Evolutionary conservation across 1,284 basidiomycete genomes (phyloP).

Genomic region (Trichosporon sp.): DNA sequence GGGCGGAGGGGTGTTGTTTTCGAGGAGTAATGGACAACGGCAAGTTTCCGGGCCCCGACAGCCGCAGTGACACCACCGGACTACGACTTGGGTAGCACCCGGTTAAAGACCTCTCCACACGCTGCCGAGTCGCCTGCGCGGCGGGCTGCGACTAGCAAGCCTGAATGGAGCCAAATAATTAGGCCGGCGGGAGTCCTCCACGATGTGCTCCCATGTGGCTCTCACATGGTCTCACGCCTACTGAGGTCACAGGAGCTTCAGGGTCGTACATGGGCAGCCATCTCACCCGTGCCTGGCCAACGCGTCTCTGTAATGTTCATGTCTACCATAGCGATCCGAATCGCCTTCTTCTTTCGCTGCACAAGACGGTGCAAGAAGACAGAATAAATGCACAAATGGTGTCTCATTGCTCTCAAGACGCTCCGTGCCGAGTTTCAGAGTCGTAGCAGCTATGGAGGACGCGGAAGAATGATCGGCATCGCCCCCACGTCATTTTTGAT

Average conservation of each 20-base stretch:
- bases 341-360: no score
- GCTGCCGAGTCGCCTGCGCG: constrained; percentile 2
- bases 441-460: background rate
- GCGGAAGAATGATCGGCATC: background rate
- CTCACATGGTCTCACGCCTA: background rate
- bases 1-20: background rate
- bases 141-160: no score
- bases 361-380: no score
- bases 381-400: no score
- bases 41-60: background rate
- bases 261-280: background rate
- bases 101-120: background rate
- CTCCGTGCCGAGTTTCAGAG: background rate
- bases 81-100: background rate
- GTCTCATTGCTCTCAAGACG: no score
- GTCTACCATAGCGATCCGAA: background rate
- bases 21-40: background rate
- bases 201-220: no score
- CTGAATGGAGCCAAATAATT: no score
- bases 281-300: background rate
- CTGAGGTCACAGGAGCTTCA: background rate
- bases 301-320: constrained; percentile 1
- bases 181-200: no score
- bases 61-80: background rate
- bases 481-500: constrained; percentile 4